phyloP scores from a whole-genome alignment of 2,329 filamentous ascomycete species.

The Teratosphaeria viscida region DNA sequence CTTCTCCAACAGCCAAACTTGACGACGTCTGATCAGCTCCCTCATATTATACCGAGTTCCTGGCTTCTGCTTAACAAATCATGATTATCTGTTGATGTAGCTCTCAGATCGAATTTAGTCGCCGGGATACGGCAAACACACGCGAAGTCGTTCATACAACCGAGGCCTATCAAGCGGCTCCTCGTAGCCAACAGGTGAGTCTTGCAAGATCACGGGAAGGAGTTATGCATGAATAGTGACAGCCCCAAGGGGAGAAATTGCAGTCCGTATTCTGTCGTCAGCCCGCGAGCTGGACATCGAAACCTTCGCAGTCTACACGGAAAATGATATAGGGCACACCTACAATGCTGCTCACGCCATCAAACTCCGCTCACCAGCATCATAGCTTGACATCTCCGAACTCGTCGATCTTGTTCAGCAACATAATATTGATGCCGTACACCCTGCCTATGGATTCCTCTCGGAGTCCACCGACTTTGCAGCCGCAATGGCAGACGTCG shows the following conservation, averaged over 20 bases:
- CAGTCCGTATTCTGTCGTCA: conserved; percentile 48
- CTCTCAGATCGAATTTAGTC: background rate
- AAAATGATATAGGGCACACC: conserved; percentile 46
- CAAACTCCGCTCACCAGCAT: conserved; percentile 38
- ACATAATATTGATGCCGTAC: conserved; percentile 44
- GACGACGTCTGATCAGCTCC: background rate
- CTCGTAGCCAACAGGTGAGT: conserved; percentile 21
- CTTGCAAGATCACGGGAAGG: background rate
- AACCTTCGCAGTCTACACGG: conserved; percentile 46
- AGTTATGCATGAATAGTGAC: background rate
- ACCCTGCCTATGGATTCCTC: conserved; percentile 55
- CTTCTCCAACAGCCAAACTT: background rate
- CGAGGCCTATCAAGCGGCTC: conserved; percentile 18
- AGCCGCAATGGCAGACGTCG: conserved; percentile 36
- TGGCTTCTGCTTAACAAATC: background rate
- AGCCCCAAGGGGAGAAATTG: conserved; percentile 49
- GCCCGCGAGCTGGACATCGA: conserved; percentile 49
- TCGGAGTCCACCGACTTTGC: conserved; percentile 46
- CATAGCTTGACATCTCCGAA: conserved; percentile 43
- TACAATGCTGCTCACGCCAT: conserved; percentile 42
- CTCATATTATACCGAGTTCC: background rate
- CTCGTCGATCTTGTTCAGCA: conserved; percentile 39
- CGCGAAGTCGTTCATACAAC: conserved; percentile 4
- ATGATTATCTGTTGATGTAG: background rate
- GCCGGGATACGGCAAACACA: background rate